Evolutionary conservation across 2,329 filamentous ascomycete species (phyloP).

Genomic region (Bipolaris victoriae): DNA sequence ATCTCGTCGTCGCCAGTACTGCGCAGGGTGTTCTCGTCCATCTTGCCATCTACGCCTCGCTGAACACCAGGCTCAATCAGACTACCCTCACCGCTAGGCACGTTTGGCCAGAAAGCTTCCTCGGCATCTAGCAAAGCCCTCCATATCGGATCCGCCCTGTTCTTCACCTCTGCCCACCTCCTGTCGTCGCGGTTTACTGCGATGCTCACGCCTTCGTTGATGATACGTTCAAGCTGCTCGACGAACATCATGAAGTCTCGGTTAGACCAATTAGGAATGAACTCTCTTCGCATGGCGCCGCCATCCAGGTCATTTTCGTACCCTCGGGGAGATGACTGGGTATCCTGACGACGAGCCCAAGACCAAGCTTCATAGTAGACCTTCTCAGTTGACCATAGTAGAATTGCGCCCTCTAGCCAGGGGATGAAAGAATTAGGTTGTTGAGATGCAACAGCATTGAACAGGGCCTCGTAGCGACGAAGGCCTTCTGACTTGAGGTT

Average conservation of each 20-base stretch:
- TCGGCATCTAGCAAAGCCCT: conserved; percentile 40
- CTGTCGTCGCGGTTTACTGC: conserved; percentile 28
- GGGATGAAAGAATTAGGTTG: conserved; percentile 28
- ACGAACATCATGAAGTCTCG: conserved; percentile 67
- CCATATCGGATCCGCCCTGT: conserved; percentile 34
- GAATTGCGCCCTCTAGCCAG: conserved; percentile 42
- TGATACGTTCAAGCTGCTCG: conserved; percentile 58
- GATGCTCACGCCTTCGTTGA: conserved; percentile 55
- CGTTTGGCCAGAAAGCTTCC: conserved; percentile 43
- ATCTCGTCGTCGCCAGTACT: conserved; percentile 7
- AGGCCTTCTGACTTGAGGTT: conserved; percentile 35
- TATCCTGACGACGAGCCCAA: conserved; percentile 39
- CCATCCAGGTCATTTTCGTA: conserved; percentile 64
- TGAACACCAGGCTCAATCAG: conserved; percentile 14
- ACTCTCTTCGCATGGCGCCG: conserved; percentile 66
- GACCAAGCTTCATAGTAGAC: conserved; percentile 45
- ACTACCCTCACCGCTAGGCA: conserved; percentile 9
- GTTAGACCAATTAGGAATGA: conserved; percentile 73
- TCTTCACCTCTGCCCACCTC: conserved; percentile 29
- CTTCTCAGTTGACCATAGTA: conserved; percentile 46
- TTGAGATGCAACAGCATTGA: conserved; percentile 19
- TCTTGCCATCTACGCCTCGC: conserved; percentile 7
- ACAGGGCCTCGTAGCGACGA: conserved; percentile 39
- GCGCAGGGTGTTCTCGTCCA: conserved; percentile 14
- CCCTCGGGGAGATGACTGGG: conserved; percentile 24